A percentile compares a stretch with the other conserved stretches of the same genome.
Conservation (phyloP, 108 stramenopile species). For the Pseudonitzschia multistriata region DNA sequence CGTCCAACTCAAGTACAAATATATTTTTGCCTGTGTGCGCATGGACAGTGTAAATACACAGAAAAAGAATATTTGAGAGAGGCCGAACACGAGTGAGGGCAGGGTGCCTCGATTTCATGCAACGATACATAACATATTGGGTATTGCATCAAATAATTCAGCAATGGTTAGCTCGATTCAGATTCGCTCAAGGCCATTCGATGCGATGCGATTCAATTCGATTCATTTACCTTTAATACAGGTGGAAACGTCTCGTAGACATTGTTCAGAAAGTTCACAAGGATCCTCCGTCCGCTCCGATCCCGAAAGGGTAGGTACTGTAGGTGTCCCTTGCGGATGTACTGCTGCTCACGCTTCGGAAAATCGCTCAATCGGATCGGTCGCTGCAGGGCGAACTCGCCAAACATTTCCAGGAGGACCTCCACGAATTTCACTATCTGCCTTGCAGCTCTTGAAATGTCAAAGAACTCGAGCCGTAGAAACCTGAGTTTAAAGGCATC, state of each 20-base stretch:
- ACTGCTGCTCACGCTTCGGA: conserved; percentile 9
- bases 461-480: conserved; percentile 19
- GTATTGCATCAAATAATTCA: no score
- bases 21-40: conserved; percentile 1
- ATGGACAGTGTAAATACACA: neutral
- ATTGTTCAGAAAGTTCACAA: neutral
- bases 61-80: neutral
- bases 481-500: conserved; percentile 19
- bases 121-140: no score
- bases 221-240: conserved; percentile 1
- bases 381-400: neutral
- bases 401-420: conserved; percentile 18
- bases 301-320: conserved; percentile 30
- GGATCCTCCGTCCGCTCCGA: conserved; percentile 18
- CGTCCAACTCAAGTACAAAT: conserved; percentile 10
- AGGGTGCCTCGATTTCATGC: no score
- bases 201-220: neutral
- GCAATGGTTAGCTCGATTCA: no score
- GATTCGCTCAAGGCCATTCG: neutral
- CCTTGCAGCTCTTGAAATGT: conserved; percentile 19
- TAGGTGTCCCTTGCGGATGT: neutral
- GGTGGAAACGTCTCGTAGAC: neutral
- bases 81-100: neutral
- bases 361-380: conserved; percentile 26
- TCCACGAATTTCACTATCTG: conserved; percentile 21